Evolutionary conservation across 805 yeast genomes (phyloP).

Genomic region (Wickerhamiella parazyma): DNA sequence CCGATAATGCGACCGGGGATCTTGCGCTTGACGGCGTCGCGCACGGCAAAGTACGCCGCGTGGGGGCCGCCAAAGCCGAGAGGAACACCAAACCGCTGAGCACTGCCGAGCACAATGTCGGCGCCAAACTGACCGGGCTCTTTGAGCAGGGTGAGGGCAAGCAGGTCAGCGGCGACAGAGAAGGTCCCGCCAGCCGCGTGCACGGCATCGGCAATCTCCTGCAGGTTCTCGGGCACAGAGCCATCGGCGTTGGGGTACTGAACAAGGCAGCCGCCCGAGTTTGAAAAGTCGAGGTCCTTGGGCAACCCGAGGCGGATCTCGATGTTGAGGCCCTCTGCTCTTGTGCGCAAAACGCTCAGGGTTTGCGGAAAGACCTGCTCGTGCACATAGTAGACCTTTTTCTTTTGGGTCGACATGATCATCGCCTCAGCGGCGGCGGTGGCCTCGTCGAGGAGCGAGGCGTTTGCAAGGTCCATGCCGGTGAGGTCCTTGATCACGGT

Average conservation of each 20-base stretch:
- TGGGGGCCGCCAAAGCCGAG: conserved; percentile 98
- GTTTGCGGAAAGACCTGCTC: conserved; percentile 74
- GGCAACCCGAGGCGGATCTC: conserved; percentile 39
- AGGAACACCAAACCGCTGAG: conserved; percentile 96
- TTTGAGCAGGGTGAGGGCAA: conserved; percentile 73
- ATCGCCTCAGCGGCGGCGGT: conserved; percentile 97
- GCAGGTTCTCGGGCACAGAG: conserved; percentile 35
- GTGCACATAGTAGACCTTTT: conserved; percentile 69
- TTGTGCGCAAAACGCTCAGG: conserved; percentile 56
- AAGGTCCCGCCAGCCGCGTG: conserved; percentile 64
- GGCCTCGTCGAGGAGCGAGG: conserved; percentile 90
- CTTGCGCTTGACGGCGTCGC: conserved; percentile 68
- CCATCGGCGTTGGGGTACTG: conserved; percentile 93
- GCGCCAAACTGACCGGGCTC: conserved; percentile 83
- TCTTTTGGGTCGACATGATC: conserved; percentile 66
- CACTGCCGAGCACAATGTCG: conserved; percentile 81
- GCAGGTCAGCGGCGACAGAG: conserved; percentile 79
- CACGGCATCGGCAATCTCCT: conserved; percentile 44
- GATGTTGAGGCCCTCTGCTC: conserved; percentile 65
- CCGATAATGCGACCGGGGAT: conserved; percentile 97
- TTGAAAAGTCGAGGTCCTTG: conserved; percentile 27
- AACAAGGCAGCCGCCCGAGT: conserved; percentile 66
- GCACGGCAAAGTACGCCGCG: conserved; percentile 91
- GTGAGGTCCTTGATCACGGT: conserved; percentile 85
- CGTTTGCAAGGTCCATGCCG: conserved; percentile 89